phyloP scores from a whole-genome alignment of 495 filamentous ascomycete species.

The Xylaria sp. region DNA sequence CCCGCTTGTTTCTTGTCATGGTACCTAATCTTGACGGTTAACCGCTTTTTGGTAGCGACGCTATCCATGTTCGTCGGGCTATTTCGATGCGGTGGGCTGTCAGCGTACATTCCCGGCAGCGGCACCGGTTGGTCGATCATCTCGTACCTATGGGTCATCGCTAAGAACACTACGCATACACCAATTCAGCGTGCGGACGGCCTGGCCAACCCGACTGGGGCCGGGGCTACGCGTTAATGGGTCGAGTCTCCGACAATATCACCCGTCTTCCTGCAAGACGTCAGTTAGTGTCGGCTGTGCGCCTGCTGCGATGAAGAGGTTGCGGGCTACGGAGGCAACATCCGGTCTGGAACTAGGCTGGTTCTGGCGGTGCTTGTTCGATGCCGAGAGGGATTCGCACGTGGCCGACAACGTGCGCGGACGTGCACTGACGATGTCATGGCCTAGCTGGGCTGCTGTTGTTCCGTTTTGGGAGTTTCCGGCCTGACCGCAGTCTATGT shows the following conservation, averaged over 20 bases:
- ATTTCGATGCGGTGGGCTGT: slow-evolving; percentile 17
- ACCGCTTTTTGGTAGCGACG: slow-evolving; percentile 15
- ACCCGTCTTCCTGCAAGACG: slow-evolving; percentile 19
- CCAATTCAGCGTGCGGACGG: slow-evolving; percentile 17
- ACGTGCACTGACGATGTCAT: background rate
- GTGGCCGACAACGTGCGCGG: slow-evolving; percentile 12
- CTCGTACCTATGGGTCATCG: slow-evolving; percentile 6
- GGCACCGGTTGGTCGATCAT: slow-evolving; percentile 28
- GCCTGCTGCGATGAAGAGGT: slow-evolving; percentile 6
- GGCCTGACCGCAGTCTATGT: slow-evolving; percentile 1
- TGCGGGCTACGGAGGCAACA: slow-evolving; percentile 12
- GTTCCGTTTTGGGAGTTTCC: background rate
- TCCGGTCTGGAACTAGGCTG: slow-evolving; percentile 22
- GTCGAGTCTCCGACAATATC: slow-evolving; percentile 18
- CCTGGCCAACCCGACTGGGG: background rate
- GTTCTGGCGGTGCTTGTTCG: background rate
- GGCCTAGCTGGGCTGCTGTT: background rate
- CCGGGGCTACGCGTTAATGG: slow-evolving; percentile 9
- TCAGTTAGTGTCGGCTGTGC: slow-evolving; percentile 9
- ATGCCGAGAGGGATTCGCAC: slow-evolving; percentile 4
- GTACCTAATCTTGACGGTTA: slow-evolving; percentile 14
- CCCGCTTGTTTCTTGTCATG: slow-evolving; percentile 14
- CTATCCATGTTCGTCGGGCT: slow-evolving; percentile 21
- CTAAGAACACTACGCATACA: slow-evolving; percentile 12
- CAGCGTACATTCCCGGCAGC: slow-evolving; percentile 22